Conservation (phyloP, 495 filamentous ascomycete genomes). For the Lophium mytilinum region DNA sequence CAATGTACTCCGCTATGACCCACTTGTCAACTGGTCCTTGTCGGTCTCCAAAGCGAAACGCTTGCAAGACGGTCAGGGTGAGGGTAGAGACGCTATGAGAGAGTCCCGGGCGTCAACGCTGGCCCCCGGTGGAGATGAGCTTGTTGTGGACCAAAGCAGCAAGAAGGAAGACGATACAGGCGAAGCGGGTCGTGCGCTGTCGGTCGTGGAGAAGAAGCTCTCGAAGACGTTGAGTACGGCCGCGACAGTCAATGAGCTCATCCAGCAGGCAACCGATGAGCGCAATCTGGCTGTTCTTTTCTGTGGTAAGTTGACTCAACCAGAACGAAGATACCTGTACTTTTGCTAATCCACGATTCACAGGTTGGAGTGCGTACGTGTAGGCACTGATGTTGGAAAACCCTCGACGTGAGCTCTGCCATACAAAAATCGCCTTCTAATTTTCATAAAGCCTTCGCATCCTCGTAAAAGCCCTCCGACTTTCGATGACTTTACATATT, state of each 20-base stretch:
- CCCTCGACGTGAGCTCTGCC: no score
- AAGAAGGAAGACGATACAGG: constrained; percentile 59
- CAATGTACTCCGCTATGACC: constrained; percentile 92
- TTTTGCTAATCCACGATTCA: neutral
- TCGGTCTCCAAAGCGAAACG: constrained; percentile 77
- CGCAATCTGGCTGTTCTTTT: constrained; percentile 86
- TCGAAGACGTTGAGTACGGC: constrained; percentile 86
- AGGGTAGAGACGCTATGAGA: constrained; percentile 41
- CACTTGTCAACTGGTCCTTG: constrained; percentile 89
- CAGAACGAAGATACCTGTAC: neutral
- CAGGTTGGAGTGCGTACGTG: constrained; percentile 4
- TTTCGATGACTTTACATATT: no score
- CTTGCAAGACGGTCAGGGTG: constrained; percentile 58
- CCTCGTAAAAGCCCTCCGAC: no score
- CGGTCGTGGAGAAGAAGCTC: constrained; percentile 90
- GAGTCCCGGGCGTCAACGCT: constrained; percentile 14
- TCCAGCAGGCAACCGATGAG: constrained; percentile 91
- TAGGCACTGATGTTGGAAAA: neutral
- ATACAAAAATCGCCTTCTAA: no score
- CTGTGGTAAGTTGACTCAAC: constrained; percentile 43
- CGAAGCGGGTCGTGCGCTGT: constrained; percentile 85
- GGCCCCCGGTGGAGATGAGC: constrained; percentile 23
- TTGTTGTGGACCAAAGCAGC: constrained; percentile 31
- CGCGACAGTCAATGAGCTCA: constrained; percentile 93
- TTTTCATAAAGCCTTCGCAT: no score